phyloP scores from a whole-genome alignment of 805 yeast species.

The Starmera quercuum region DNA sequence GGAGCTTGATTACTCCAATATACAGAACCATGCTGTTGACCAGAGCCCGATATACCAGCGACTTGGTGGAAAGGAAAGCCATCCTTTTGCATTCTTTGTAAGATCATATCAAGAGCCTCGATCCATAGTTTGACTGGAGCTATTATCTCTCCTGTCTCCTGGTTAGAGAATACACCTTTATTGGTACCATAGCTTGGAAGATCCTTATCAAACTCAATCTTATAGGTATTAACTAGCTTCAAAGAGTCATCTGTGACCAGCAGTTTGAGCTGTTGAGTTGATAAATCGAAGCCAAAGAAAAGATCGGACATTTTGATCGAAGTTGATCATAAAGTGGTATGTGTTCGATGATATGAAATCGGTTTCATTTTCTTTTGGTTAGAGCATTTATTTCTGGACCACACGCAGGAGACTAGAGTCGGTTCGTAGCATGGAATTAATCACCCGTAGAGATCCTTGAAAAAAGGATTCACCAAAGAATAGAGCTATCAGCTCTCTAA shows the following conservation, averaged over 20 bases:
- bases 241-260: constrained; percentile 52
- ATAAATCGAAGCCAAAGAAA: constrained; percentile 74
- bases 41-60: constrained; percentile 70
- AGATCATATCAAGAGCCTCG: constrained; percentile 66
- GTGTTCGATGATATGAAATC: background rate
- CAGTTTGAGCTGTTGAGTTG: constrained; percentile 84
- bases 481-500: too few species aligned
- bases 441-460: too few species aligned
- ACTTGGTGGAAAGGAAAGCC: constrained; percentile 54
- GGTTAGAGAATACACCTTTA: constrained; percentile 64
- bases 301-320: constrained; percentile 7
- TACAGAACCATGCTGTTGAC: constrained; percentile 91
- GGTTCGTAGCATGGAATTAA: background rate
- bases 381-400: background rate
- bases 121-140: constrained; percentile 91
- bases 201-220: constrained; percentile 67
- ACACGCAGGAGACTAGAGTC: background rate
- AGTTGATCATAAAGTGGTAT: background rate
- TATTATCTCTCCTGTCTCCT: constrained; percentile 49
- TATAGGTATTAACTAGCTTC: constrained; percentile 44
- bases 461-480: too few species aligned
- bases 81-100: constrained; percentile 40
- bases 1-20: constrained; percentile 57
- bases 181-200: constrained; percentile 52
- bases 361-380: background rate